These are phyloP conservation scores for Vitis vinifera DNA, from an alignment of 164 flowering plant genomes.

Conservation along the genomic window DNA sequence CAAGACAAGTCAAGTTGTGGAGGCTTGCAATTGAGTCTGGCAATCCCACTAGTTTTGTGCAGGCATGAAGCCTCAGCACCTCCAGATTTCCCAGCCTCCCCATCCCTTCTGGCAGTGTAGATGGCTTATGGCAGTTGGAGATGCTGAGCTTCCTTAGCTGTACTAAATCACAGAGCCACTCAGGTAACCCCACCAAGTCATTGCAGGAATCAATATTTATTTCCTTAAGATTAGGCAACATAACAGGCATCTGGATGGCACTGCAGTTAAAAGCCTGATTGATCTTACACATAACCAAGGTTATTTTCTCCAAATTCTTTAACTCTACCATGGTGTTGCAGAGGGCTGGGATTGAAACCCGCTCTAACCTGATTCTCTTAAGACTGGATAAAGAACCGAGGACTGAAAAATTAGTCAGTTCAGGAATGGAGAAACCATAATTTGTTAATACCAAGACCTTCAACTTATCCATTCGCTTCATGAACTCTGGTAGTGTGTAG, in stretches of 20 bases:
- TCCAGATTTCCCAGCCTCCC: slow-evolving; percentile 21
- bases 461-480: slow-evolving; percentile 21
- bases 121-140: too few relatives aligned
- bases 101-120: slow-evolving; percentile 10
- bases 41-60: slow-evolving; percentile 21
- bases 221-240: too few relatives aligned
- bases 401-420: slow-evolving; percentile 10
- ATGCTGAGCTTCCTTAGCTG: too few relatives aligned
- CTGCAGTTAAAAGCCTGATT: too few relatives aligned
- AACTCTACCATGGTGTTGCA: background rate
- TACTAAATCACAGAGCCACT: too few relatives aligned
- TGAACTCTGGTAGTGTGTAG: slow-evolving; percentile 25
- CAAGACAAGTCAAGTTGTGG: slow-evolving; percentile 19
- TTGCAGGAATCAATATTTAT: too few relatives aligned
- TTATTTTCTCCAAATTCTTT: too few relatives aligned
- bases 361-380: slow-evolving; percentile 29
- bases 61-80: slow-evolving; percentile 25
- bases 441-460: slow-evolving; percentile 26
- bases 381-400: slow-evolving; percentile 10
- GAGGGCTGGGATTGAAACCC: slow-evolving; percentile 18
- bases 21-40: slow-evolving; percentile 25
- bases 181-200: too few relatives aligned
- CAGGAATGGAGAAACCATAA: slow-evolving; percentile 12
- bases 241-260: too few relatives aligned
- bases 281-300: too few relatives aligned